Percentiles rank a stretch among this genome's conserved stretches.
Evolutionary conservation across 1,139 yeast species (phyloP).

Genomic region (Geotrichum cucujoidarum): DNA sequence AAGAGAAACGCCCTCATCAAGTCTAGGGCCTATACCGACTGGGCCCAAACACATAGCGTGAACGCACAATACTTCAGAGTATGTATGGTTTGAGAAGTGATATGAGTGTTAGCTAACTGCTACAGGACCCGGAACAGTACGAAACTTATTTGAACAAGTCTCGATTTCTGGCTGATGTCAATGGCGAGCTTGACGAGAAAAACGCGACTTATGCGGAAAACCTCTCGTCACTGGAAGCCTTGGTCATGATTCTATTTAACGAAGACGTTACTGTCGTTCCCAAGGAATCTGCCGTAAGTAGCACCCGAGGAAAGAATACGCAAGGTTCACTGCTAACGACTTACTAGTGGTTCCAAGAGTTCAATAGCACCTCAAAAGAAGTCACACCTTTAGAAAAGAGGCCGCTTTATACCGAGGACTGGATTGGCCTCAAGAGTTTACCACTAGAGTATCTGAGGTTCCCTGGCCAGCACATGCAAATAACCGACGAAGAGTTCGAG

Average conservation of each 20-base stretch:
- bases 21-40: conserved; percentile 56
- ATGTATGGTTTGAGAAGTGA: not conserved
- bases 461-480: conserved; percentile 62
- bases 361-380: conserved; percentile 43
- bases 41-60: conserved; percentile 53
- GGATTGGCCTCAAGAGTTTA: conserved; percentile 52
- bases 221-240: conserved; percentile 43
- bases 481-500: conserved; percentile 28
- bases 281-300: conserved; percentile 55
- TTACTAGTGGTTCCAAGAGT: conserved; percentile 48
- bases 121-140: conserved; percentile 39
- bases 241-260: conserved; percentile 57
- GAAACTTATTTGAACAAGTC: conserved; percentile 49
- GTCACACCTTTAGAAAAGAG: conserved; percentile 49
- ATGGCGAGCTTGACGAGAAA: conserved; percentile 49
- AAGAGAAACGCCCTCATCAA: conserved; percentile 52
- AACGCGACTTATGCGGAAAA: conserved; percentile 43
- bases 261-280: conserved; percentile 71
- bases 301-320: too few relatives aligned
- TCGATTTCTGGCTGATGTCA: conserved; percentile 55
- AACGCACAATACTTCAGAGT: conserved; percentile 73
- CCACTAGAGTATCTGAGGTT: conserved; percentile 49
- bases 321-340: not conserved
- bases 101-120: not conserved
- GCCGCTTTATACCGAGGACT: conserved; percentile 48